Conservation (phyloP, 1,284 basidiomycete genomes). For the Bondarzewia mesenterica region DNA sequence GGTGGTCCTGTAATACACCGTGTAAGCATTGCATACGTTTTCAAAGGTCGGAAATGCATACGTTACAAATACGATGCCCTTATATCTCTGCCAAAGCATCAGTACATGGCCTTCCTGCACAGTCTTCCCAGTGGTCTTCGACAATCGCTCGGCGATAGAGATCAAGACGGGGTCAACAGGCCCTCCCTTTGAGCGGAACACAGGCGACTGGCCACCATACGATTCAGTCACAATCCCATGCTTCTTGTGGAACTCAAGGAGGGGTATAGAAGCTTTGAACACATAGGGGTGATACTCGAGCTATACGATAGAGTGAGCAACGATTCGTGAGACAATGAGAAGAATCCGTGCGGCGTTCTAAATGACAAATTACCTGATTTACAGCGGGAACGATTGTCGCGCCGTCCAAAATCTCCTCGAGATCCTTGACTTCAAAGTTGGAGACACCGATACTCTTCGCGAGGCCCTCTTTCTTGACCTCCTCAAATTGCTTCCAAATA, state of each 20-base stretch:
- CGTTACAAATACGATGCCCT: conserved; percentile 44
- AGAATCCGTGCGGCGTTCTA: too few relatives aligned
- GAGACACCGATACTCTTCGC: conserved; percentile 79
- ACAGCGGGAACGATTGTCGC: conserved; percentile 60
- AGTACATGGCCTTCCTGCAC: conserved; percentile 27
- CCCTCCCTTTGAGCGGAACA: conserved; percentile 51
- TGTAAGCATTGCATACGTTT: too few relatives aligned
- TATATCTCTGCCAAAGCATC: conserved; percentile 26
- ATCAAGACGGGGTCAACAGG: conserved; percentile 38
- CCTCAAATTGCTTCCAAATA: conserved; percentile 70
- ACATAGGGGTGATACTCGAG: conserved; percentile 82
- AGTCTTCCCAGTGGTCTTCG: conserved; percentile 18
- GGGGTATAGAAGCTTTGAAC: conserved; percentile 46
- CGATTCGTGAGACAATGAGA: too few relatives aligned
- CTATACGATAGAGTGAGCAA: too few relatives aligned
- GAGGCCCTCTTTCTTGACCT: conserved; percentile 56
- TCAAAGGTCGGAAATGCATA: too few relatives aligned
- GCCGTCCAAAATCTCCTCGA: conserved; percentile 52
- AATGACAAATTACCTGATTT: conserved; percentile 56
- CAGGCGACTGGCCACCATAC: conserved; percentile 56
- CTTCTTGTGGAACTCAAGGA: conserved; percentile 47
- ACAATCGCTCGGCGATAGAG: conserved; percentile 21
- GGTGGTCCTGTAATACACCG: conserved; percentile 43
- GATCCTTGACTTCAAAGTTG: conserved; percentile 66
- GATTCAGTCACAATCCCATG: conserved; percentile 61